Conservation (phyloP, 345 rosid species). For the Bruguiera parviflora region DNA sequence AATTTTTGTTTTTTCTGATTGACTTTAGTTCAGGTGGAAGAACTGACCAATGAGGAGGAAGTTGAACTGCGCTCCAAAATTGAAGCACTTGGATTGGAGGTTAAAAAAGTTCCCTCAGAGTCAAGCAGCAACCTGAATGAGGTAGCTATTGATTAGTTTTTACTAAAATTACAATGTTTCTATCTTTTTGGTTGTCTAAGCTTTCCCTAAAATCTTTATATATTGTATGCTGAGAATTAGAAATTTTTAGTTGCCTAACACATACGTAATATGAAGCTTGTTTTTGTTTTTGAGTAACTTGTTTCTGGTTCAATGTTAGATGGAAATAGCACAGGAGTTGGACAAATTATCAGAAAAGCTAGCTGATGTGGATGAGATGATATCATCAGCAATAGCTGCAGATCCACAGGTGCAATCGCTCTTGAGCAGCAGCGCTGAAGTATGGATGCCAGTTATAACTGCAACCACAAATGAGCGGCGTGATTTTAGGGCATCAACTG, state of each 20-base stretch:
- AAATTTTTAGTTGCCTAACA: neutral
- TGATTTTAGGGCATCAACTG: conserved; percentile 45
- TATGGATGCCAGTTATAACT: conserved; percentile 88
- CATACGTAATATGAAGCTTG: neutral
- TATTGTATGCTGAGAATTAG: too few species aligned
- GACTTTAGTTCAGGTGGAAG: conserved; percentile 50
- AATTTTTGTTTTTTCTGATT: neutral
- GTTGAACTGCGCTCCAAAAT: conserved; percentile 83
- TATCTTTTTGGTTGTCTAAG: neutral
- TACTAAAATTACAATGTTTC: neutral
- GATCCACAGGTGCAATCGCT: conserved; percentile 76
- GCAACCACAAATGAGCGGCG: conserved; percentile 67
- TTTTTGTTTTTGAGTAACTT: neutral
- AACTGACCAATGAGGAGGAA: conserved; percentile 72
- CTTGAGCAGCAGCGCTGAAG: conserved; percentile 68
- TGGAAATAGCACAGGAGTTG: conserved; percentile 77
- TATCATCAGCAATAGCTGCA: conserved; percentile 58
- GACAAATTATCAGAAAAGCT: conserved; percentile 75
- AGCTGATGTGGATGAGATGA: conserved; percentile 81
- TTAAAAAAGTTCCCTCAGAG: conserved; percentile 67
- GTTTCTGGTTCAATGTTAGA: conserved; percentile 24
- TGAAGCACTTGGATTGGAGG: conserved; percentile 78
- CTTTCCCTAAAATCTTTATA: too few species aligned
- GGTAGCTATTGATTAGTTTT: conserved; percentile 24
- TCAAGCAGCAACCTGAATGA: conserved; percentile 51